Evolutionary conservation across 345 rosid genomes (phyloP), one percentile per base, ranked within the genome.

Genomic region (Melaleuca quinquenervia): DNA sequence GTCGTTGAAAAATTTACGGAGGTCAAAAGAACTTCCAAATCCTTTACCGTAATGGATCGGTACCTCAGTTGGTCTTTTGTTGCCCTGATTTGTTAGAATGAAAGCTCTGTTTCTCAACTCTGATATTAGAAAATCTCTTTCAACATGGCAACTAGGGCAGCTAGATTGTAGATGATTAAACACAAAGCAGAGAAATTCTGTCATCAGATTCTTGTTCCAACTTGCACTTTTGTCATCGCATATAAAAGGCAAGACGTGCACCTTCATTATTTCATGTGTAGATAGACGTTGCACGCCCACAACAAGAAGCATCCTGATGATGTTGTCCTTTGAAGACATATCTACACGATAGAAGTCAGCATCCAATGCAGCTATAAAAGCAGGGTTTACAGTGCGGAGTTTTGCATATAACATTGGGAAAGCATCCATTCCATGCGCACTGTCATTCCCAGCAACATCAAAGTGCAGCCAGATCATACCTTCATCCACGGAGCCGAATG

Each of bases 381-480:
- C 89, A 89, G 91, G 96, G 86, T 90, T 92, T 82, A 96, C 92
- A 84, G 84, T 94, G 88, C 95, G 92, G 84, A 97, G 97, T 91
- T 91, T 92, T 75, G 93, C 92, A 90, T 92, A 92, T 88, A 97
- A 91, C 54, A 89, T 90, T 13, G 99, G 98, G 89, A 97, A 97
- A 82, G 92, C 91, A 86, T 92, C 93, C 84, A 92, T 88, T 45
- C 90, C 93, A 86, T 85, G 90, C 83, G 89, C 93, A 84, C 92
- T 88, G 87, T 93, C 91, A 86, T 84, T 87, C 76, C 89, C 93
- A 78, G 89, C 52, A 53, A 84, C 82, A 88, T 96, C 96, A 90
- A 92, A 92, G 87, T 92, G 96, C 87, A 97, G 89, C 99, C 99
- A 97, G 87, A 96, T 92, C 51, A 96, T 89, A 60, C 95, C 98